Base-by-base conservation (phyloP, 2,329 filamentous ascomycete genomes). In the Leptoxyphium fumago region DNA sequence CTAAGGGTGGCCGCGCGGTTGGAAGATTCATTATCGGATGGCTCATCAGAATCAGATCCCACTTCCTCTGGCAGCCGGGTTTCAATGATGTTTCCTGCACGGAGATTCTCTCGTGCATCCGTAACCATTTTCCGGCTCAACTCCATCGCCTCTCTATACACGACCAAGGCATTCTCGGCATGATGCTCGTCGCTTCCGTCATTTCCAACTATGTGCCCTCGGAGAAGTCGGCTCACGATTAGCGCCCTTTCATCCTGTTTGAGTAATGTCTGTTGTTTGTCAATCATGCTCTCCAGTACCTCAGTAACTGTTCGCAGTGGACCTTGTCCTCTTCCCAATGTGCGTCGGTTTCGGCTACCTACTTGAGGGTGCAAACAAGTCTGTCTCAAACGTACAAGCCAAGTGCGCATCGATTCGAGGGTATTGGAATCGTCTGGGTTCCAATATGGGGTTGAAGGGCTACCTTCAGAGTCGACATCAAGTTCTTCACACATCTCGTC, bases 241-340 rank as follows among this genome's bases (percentile, higher is more conserved):
- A 85, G 74, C 2, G 70, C 66, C 43, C 86, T 75, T 55, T 91
- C 80, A 46, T 89, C 80, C 0, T 72, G 64, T 42, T 80, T 75
- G 45, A 89, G 74, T 1, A 65, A 59, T 5, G 68, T 68, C 45
- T 89, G 83, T 38, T 82, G 87, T 55, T 89, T 80, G 44, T 94
- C 86, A 46, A 95, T 81, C 89, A 98, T 95, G 4, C 81, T 78
- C 50, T 86, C 80, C 10, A 98, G 68, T 1, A 96, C 89, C 61
- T 96, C 84, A 14, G 80, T 75, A 1, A 94, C 81, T 0, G 88
- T 93, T 10, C 84, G 74, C 50, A 95, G 70, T 0, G 84, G 80
- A 43, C 70, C 71, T 41, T 71, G 76, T 39, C 74, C 71, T 15
- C 62, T 58, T 1, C 80, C 80, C 5, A 84, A 63, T 0, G 75